Evolutionary conservation across 169 alveolate species (phyloP).

Genomic region (Blepharisma undulans): DNA sequence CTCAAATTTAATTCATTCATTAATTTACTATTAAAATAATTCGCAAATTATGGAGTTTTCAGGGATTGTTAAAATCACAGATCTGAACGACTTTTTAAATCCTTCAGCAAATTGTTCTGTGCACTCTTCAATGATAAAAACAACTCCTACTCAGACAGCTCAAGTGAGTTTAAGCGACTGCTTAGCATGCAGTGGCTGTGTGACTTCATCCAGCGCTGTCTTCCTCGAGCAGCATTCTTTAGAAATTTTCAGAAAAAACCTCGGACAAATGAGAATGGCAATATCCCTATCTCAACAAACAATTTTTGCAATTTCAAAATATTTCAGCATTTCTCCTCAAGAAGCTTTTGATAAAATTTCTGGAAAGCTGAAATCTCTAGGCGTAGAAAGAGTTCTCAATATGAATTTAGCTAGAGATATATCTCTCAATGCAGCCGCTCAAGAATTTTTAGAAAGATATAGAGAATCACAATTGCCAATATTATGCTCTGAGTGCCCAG

Average conservation of each 20-base stretch:
- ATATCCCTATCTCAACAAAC: constrained; percentile 71
- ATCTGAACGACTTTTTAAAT: constrained; percentile 27
- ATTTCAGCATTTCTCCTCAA: constrained; percentile 24
- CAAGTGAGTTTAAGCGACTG: constrained; percentile 72
- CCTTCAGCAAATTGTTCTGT: constrained; percentile 19
- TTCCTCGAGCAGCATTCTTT: constrained; percentile 66
- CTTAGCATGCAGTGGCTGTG: constrained; percentile 82
- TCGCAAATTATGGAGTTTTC: constrained; percentile 29
- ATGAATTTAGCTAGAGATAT: constrained; percentile 33
- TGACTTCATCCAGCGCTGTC: constrained; percentile 82
- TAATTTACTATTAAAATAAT: too few relatives aligned
- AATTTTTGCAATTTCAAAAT: constrained; percentile 50
- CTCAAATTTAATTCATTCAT: neutral
- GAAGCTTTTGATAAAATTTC: constrained; percentile 27
- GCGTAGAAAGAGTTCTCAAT: constrained; percentile 37
- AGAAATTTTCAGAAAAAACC: constrained; percentile 45
- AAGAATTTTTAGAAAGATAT: neutral
- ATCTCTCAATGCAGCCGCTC: neutral
- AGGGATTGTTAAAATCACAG: constrained; percentile 36
- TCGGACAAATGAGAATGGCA: constrained; percentile 38
- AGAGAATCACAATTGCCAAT: constrained; percentile 42
- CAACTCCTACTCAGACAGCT: constrained; percentile 44
- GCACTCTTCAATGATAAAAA: constrained; percentile 35
- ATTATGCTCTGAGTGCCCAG: constrained; percentile 71
- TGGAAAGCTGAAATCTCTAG: constrained; percentile 24